These are phyloP conservation scores for Pestalotiopsis sp. DNA, from an alignment of 2,329 filamentous ascomycete genomes.

Conservation along the genomic window DNA sequence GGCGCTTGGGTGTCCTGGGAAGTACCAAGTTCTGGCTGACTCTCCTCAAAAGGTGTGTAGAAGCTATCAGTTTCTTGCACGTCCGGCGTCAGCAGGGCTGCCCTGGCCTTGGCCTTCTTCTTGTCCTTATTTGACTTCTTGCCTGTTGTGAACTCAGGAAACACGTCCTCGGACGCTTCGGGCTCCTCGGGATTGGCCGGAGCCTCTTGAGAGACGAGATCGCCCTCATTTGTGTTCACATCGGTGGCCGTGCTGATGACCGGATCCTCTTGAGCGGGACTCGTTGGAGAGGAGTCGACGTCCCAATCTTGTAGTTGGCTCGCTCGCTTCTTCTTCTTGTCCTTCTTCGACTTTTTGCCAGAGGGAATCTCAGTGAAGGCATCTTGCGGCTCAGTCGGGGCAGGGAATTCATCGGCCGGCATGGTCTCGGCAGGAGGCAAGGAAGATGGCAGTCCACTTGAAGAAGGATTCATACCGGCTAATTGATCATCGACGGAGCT, in stretches of 20 bases:
- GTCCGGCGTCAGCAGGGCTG: constrained; percentile 23
- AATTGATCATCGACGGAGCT: neutral
- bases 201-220: constrained; percentile 4
- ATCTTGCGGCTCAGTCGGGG: neutral
- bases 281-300: neutral
- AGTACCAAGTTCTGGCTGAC: neutral
- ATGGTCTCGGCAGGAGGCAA: neutral
- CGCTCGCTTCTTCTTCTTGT: constrained; percentile 38
- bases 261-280: constrained; percentile 7
- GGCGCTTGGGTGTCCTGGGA: neutral
- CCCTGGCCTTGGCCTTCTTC: constrained; percentile 37
- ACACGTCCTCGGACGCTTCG: constrained; percentile 26
- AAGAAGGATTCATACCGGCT: neutral
- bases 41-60: constrained; percentile 13
- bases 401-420: neutral
- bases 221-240: constrained; percentile 17
- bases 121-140: constrained; percentile 23
- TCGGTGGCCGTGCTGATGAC: constrained; percentile 18
- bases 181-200: constrained; percentile 18
- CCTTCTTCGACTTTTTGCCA: constrained; percentile 24
- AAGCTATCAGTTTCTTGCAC: constrained; percentile 17
- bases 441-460: neutral
- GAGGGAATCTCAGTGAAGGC: constrained; percentile 4
- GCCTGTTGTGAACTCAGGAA: constrained; percentile 19
- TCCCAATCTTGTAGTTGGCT: constrained; percentile 20